phyloP scores from a whole-genome alignment of 139 green algal species.

The Picocystis salinarum region DNA sequence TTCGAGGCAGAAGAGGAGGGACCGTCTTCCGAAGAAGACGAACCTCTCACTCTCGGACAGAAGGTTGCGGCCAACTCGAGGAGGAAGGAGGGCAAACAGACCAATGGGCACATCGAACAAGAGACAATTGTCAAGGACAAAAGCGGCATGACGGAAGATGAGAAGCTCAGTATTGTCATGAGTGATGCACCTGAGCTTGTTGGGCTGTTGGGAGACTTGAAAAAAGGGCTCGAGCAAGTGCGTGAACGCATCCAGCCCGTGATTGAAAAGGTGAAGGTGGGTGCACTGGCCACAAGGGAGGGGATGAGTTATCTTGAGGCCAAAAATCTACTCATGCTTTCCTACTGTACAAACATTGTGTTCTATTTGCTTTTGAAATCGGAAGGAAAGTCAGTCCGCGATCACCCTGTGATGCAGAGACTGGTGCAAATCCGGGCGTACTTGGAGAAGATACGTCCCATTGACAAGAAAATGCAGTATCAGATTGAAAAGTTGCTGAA shows the following conservation, averaged over 20 bases:
- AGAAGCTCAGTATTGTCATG: conserved; percentile 1
- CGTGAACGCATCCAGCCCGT: conserved; percentile 40
- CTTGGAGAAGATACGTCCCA: conserved; percentile 71
- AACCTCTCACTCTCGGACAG: background rate
- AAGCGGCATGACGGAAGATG: conserved; percentile 7
- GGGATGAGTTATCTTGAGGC: conserved; percentile 87
- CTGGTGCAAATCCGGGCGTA: conserved; percentile 66
- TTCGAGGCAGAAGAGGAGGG: conserved; percentile 25
- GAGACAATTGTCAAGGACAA: background rate
- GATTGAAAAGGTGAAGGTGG: conserved; percentile 32
- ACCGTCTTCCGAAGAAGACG: background rate
- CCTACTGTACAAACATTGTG: conserved; percentile 73
- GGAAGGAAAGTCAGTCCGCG: conserved; percentile 63
- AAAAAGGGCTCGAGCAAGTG: conserved; percentile 6
- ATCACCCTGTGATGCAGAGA: conserved; percentile 75
- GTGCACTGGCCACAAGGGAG: conserved; percentile 50
- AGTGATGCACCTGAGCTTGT: conserved; percentile 7
- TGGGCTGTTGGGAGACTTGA: conserved; percentile 37
- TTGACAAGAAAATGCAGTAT: conserved; percentile 88
- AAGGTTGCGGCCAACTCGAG: background rate
- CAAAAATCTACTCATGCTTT: conserved; percentile 89
- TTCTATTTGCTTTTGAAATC: conserved; percentile 93
- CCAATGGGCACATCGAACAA: background rate
- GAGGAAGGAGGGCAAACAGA: conserved; percentile 8
- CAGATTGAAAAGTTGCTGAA: conserved; percentile 89